Evolutionary conservation across 1,284 basidiomycete species (phyloP).

Genomic region (Ganoderma multipileum): DNA sequence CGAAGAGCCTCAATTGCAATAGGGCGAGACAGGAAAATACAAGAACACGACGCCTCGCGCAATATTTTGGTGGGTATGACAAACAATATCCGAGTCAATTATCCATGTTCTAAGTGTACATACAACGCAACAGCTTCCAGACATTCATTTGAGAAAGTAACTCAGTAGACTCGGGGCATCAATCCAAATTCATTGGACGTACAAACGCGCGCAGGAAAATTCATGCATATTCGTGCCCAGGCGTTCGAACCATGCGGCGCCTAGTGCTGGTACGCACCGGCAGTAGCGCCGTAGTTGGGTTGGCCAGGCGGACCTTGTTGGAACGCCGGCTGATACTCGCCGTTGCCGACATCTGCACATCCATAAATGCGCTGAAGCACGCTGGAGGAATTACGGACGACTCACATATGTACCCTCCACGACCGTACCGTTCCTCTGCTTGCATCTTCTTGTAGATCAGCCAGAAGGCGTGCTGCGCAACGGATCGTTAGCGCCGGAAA

Average conservation of each 20-base stretch:
- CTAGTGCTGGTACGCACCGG: slow-evolving; percentile 36
- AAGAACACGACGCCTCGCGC: not conserved
- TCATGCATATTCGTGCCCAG: not conserved
- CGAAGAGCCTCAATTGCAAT: not conserved
- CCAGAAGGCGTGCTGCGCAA: slow-evolving; percentile 52
- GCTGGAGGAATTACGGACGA: slow-evolving; percentile 11
- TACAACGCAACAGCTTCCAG: not conserved
- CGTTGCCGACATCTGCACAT: slow-evolving; percentile 59
- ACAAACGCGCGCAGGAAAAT: not conserved
- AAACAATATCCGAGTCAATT: not conserved
- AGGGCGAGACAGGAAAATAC: not conserved
- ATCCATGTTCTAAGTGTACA: not conserved
- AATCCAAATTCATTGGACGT: not conserved
- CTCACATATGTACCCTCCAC: slow-evolving; percentile 55
- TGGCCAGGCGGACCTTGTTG: slow-evolving; percentile 39
- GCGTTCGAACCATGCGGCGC: not conserved
- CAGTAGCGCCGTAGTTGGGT: slow-evolving; percentile 51
- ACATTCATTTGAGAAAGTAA: not conserved
- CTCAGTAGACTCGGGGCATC: not conserved
- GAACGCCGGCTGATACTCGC: slow-evolving; percentile 53
- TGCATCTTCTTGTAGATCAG: slow-evolving; percentile 65
- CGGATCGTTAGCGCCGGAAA: not conserved
- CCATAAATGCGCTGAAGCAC: not conserved
- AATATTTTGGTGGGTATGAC: not conserved
- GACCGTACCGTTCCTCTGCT: slow-evolving; percentile 66